A percentile compares a stretch with the other conserved stretches of the same genome.
These are phyloP conservation scores for Tolypocladium sp. DNA, from an alignment of 2,329 filamentous ascomycete species.

Conservation along the genomic window DNA sequence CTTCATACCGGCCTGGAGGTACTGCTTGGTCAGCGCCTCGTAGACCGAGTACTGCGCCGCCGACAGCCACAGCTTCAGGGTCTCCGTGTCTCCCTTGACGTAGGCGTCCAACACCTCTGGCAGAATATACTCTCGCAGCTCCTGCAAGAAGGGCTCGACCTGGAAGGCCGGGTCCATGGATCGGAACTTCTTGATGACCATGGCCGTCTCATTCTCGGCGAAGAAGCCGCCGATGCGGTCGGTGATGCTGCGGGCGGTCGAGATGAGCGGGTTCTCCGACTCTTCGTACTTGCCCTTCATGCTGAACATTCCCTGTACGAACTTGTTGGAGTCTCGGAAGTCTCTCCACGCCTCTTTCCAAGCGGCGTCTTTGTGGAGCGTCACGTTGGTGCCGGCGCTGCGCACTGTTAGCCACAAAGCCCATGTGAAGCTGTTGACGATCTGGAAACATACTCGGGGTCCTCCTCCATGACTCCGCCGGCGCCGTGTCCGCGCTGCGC, in stretches of 20 bases:
- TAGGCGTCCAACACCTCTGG: conserved; percentile 97
- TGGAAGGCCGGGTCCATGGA: conserved; percentile 94
- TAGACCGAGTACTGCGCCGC: conserved; percentile 96
- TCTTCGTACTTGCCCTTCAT: conserved; percentile 87
- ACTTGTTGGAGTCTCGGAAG: conserved; percentile 81
- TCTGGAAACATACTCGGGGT: conserved; percentile 66
- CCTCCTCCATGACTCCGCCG: conserved; percentile 61
- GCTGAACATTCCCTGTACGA: conserved; percentile 81
- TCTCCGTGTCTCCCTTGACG: conserved; percentile 89
- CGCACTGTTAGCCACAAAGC: background rate
- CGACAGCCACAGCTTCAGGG: conserved; percentile 88
- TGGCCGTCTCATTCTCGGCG: conserved; percentile 94
- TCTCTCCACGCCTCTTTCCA: conserved; percentile 99
- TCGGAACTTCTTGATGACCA: conserved; percentile 96
- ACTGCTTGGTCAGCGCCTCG: conserved; percentile 92
- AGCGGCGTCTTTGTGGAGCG: conserved; percentile 89
- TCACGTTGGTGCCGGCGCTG: conserved; percentile 90
- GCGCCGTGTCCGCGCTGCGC: conserved; percentile 42
- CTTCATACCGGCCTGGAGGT: conserved; percentile 84
- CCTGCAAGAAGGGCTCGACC: conserved; percentile 86
- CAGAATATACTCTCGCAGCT: conserved; percentile 95
- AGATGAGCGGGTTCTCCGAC: conserved; percentile 92
- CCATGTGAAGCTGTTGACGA: background rate
- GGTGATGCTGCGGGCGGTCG: conserved; percentile 86
- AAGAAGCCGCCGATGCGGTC: conserved; percentile 93